phyloP scores from a whole-genome alignment of 192 early-diverging fungal species.

The Nowakowskiella sp. region DNA sequence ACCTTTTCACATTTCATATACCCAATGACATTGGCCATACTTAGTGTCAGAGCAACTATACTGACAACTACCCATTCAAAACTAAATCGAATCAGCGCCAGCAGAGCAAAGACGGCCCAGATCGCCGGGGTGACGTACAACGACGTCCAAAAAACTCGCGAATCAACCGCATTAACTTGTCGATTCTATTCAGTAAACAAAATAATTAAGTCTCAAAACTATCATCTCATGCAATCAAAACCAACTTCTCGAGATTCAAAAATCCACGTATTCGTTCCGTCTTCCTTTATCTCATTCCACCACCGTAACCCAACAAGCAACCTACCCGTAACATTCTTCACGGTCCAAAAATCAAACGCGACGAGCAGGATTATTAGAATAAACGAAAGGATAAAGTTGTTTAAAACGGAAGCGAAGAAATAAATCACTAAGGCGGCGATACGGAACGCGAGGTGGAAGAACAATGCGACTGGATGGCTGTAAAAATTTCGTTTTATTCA shows the following conservation, averaged over 20 bases:
- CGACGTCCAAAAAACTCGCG: constrained; percentile 85
- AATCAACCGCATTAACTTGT: constrained; percentile 74
- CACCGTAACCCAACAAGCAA: constrained; percentile 94
- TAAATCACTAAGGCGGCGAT: constrained; percentile 75
- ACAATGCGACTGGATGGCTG: constrained; percentile 83
- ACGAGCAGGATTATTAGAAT: constrained; percentile 85
- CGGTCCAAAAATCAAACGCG: constrained; percentile 98
- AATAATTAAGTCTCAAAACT: constrained; percentile 1
- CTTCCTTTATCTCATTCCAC: constrained; percentile 98
- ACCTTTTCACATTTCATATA: constrained; percentile 94
- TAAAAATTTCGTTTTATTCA: too few species aligned
- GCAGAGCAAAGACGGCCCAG: constrained; percentile 78
- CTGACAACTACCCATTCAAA: constrained; percentile 82
- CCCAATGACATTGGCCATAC: constrained; percentile 86
- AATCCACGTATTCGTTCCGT: constrained; percentile 91
- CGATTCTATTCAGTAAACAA: too few species aligned
- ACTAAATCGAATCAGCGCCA: constrained; percentile 62
- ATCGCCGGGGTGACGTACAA: constrained; percentile 77
- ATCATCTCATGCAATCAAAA: constrained; percentile 6
- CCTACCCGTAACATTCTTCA: constrained; percentile 96
- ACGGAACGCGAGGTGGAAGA: constrained; percentile 88
- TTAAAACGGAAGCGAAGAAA: constrained; percentile 75
- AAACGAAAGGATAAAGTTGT: constrained; percentile 84
- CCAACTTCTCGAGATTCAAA: constrained; percentile 85
- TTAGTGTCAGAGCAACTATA: constrained; percentile 75